Base-by-base conservation (phyloP, 306 rosid species). In the Lablab purpureus region DNA sequence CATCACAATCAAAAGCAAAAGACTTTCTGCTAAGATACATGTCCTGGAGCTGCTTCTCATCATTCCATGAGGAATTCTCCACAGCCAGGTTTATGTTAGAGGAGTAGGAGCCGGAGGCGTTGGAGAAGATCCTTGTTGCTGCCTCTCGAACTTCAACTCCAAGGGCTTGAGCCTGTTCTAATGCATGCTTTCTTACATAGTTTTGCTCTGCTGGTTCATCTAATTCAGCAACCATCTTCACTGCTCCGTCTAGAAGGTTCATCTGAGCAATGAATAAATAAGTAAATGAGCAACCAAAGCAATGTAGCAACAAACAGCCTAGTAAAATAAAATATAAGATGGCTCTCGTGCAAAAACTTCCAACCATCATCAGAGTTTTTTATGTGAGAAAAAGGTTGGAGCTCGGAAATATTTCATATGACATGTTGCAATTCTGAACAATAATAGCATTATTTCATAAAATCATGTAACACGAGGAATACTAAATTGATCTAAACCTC, bases 11-110 rank as follows among this genome's bases (percentile, higher is more conserved):
- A 40, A 95, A 95, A 45, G 99, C 97, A 67, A 95, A 95, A 4
- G 99, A 91, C 81, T 95, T 95, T 72, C 98, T 82, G 88, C 99
- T 95, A 68, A 95, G 87, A 76, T 95, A 95, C 99, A 95, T 95
- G 84, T 95, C 99, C 79, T 93, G 99, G 74, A 95, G 97, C 81
- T 95, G 98, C 89, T 95, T 93, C 89, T 95, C 99, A n/a, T 95
- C 97, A 46, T 91, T 95, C 99, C 99, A 95, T 6, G 97, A 86
- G 25, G 99, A 95, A 80, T 95, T 95, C 87, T 95, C 98, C 82
- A 95, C 99, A 3, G 98, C 98, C 80, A 95, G 91, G 90, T 93
- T 95, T 43, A 95, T 84, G 85, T 95, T 95, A 25, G 99, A 93
- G 59, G 99, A 95, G 91, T 95, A 95, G 52, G 99, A 95, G 60